Conservation (phyloP, 1,284 basidiomycete species). For the Phylloporus gajari region DNA sequence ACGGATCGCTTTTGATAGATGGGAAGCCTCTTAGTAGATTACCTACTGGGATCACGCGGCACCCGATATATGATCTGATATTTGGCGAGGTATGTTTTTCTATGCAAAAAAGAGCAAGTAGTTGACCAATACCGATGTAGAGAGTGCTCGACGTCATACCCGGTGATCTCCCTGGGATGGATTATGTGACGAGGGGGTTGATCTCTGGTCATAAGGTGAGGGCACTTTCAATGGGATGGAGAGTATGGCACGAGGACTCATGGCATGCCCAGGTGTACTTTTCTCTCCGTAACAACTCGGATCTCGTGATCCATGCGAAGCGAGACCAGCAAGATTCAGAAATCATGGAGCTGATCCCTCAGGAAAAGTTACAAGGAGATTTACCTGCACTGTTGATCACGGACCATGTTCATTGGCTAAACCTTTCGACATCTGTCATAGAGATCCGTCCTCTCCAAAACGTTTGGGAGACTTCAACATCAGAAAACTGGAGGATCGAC, state of each 20-base stretch:
- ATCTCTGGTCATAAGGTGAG: conserved; percentile 40
- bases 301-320: conserved; percentile 43
- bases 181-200: conserved; percentile 44
- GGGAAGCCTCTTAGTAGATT: conserved; percentile 53
- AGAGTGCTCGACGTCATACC: conserved; percentile 51
- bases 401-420: conserved; percentile 52
- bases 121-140: conserved; percentile 31
- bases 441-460: background rate
- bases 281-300: conserved; percentile 25
- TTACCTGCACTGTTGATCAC: conserved; percentile 48
- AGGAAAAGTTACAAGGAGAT: conserved; percentile 45
- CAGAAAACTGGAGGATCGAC: conserved; percentile 3
- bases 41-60: conserved; percentile 44
- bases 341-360: conserved; percentile 50
- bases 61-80: conserved; percentile 48
- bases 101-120: background rate
- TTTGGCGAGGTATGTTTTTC: conserved; percentile 40
- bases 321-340: conserved; percentile 17
- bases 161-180: conserved; percentile 47
- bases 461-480: background rate
- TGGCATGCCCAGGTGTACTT: conserved; percentile 43
- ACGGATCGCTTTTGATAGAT: conserved; percentile 54
- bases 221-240: background rate
- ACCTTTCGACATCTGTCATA: conserved; percentile 27
- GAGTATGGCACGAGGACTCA: background rate